These are phyloP conservation scores for Malbranchea cinnamomea DNA, from an alignment of 2,329 filamentous ascomycete genomes.

Conservation along the genomic window DNA sequence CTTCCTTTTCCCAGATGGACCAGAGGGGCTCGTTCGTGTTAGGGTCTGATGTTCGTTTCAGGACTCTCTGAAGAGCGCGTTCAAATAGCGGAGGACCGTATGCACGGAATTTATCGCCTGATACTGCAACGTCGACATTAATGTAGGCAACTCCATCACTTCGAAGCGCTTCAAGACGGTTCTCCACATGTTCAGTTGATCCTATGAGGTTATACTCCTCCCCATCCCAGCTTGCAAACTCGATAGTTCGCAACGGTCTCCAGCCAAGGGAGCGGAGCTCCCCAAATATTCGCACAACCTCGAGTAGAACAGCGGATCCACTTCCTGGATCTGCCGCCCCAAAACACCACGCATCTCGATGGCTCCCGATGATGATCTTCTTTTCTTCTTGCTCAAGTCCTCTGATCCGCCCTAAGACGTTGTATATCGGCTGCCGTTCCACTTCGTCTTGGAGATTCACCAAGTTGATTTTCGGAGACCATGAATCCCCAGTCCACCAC, in stretches of 20 bases:
- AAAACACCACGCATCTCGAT: constrained; percentile 84
- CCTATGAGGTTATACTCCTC: constrained; percentile 88
- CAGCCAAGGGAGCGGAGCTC: constrained; percentile 63
- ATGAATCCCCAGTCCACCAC: constrained; percentile 72
- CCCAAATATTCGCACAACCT: constrained; percentile 73
- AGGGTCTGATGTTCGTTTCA: constrained; percentile 63
- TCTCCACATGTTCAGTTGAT: constrained; percentile 89
- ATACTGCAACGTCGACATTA: constrained; percentile 75
- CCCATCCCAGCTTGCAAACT: constrained; percentile 94
- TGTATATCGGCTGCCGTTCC: constrained; percentile 74
- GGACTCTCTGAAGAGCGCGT: constrained; percentile 53
- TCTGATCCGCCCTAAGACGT: constrained; percentile 68
- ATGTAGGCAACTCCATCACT: constrained; percentile 70
- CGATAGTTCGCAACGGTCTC: constrained; percentile 84
- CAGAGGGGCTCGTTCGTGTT: constrained; percentile 55
- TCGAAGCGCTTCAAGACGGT: constrained; percentile 57
- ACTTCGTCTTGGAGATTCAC: constrained; percentile 78
- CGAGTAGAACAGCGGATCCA: constrained; percentile 81
- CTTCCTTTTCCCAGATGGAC: constrained; percentile 56
- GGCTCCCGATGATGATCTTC: constrained; percentile 79
- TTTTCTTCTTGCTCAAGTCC: constrained; percentile 76
- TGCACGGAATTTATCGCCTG: constrained; percentile 59
- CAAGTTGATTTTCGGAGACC: constrained; percentile 63
- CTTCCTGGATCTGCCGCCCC: constrained; percentile 75
- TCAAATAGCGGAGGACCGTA: constrained; percentile 68